Evolutionary conservation across 805 yeast genomes (phyloP).

Genomic region (Saccharomycopsis fodiens): DNA sequence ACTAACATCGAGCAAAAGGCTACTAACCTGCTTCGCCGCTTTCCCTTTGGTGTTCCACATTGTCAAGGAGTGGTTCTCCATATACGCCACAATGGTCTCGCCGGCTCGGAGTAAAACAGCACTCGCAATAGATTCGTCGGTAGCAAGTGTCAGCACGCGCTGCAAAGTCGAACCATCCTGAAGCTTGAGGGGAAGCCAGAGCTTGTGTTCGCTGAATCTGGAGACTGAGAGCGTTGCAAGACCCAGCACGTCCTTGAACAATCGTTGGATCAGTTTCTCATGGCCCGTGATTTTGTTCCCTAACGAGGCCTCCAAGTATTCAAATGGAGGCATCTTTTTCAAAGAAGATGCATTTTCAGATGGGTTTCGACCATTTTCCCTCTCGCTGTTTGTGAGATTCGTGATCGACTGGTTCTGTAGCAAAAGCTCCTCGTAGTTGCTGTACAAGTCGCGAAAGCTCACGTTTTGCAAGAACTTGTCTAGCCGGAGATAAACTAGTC

Average conservation of each 20-base stretch:
- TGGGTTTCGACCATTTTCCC: neutral
- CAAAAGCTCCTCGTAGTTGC: conserved; percentile 8
- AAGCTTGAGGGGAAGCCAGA: conserved; percentile 46
- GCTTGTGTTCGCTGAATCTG: conserved; percentile 52
- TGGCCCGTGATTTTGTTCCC: conserved; percentile 76
- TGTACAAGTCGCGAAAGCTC: conserved; percentile 9
- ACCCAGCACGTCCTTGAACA: conserved; percentile 64
- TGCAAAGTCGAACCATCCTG: conserved; percentile 27
- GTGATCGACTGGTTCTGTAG: conserved; percentile 6
- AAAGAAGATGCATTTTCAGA: neutral
- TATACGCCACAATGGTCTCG: conserved; percentile 35
- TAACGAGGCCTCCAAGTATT: conserved; percentile 22
- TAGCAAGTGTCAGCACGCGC: conserved; percentile 34
- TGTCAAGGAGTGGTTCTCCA: conserved; percentile 36
- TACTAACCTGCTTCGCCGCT: conserved; percentile 21
- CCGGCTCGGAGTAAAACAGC: conserved; percentile 47
- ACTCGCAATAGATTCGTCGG: conserved; percentile 34
- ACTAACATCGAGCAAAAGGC: neutral
- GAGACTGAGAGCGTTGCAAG: conserved; percentile 50
- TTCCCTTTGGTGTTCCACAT: conserved; percentile 52
- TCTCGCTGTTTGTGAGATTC: neutral
- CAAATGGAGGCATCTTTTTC: neutral
- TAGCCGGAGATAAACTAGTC: conserved; percentile 29
- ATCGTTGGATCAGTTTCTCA: conserved; percentile 62
- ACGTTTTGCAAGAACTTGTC: conserved; percentile 25